These are phyloP conservation scores for Diplocarpon rosae DNA, from an alignment of 2,329 filamentous ascomycete genomes.

Conservation along the genomic window DNA sequence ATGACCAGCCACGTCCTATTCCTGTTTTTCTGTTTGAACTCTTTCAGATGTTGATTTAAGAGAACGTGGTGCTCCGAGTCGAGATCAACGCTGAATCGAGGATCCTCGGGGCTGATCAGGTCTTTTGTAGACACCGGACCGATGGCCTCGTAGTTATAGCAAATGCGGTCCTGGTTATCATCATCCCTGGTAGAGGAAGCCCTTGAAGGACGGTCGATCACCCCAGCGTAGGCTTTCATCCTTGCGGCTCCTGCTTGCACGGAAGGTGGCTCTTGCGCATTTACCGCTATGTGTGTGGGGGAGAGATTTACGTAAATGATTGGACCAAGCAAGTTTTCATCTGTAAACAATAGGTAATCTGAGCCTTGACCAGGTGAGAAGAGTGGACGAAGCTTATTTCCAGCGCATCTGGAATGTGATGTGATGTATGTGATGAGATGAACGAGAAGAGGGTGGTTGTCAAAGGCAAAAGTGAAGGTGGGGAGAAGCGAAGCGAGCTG, in stretches of 20 bases:
- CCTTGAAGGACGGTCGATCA: conserved; percentile 2
- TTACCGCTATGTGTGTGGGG: neutral
- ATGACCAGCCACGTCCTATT: conserved; percentile 12
- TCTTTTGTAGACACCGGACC: conserved; percentile 1
- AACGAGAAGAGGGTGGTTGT: too few species aligned
- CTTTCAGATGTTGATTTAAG: conserved; percentile 13
- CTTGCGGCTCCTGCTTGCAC: conserved; percentile 1
- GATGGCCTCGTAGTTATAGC: conserved; percentile 19
- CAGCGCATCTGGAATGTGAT: too few species aligned
- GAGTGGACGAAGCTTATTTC: too few species aligned
- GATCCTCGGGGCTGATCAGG: neutral
- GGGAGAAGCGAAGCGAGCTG: too few species aligned
- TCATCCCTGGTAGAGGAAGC: conserved; percentile 1
- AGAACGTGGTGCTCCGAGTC: conserved; percentile 6
- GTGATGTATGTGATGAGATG: too few species aligned
- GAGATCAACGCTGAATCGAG: conserved; percentile 3
- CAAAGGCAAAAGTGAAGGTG: too few species aligned
- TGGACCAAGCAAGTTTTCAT: too few species aligned
- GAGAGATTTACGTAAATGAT: too few species aligned
- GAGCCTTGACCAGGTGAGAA: too few species aligned
- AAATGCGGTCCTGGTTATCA: neutral
- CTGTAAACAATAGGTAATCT: too few species aligned
- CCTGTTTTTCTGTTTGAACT: conserved; percentile 10
- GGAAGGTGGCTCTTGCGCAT: too few species aligned
- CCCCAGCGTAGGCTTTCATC: conserved; percentile 11